Percentiles rank a stretch among this genome's conserved stretches.
Conservation (phyloP, 345 rosid species). For the Rhodomyrtus tomentosa region DNA sequence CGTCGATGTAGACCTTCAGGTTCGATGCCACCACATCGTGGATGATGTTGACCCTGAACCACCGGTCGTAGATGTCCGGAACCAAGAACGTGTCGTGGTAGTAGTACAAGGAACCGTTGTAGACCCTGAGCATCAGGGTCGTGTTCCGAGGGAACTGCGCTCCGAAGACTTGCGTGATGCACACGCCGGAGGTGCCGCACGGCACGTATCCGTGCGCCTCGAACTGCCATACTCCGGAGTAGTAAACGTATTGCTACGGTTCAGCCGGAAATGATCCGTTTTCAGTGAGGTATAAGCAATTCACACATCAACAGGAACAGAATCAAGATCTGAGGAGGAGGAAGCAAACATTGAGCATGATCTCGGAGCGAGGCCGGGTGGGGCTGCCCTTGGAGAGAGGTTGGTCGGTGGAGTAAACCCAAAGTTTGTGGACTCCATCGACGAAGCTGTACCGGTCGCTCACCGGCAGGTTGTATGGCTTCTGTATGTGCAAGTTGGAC, state of each 20-base stretch:
- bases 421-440: slow-evolving; percentile 7
- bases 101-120: slow-evolving; percentile 17
- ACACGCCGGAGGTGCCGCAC: slow-evolving; percentile 14
- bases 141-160: slow-evolving; percentile 5
- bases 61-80: slow-evolving; percentile 8
- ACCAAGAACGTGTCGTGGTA: slow-evolving; percentile 9
- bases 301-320: neutral
- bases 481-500: slow-evolving; percentile 8
- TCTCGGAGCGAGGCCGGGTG: slow-evolving; percentile 16
- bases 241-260: slow-evolving; percentile 15
- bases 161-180: slow-evolving; percentile 26
- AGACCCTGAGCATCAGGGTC: slow-evolving; percentile 22
- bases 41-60: slow-evolving; percentile 25
- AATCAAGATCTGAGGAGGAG: neutral
- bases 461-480: slow-evolving; percentile 4
- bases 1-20: slow-evolving; percentile 16
- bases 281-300: neutral
- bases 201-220: slow-evolving; percentile 26
- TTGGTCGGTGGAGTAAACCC: slow-evolving; percentile 15
- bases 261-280: neutral
- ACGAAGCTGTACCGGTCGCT: slow-evolving; percentile 3
- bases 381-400: slow-evolving; percentile 7
- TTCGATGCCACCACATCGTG: slow-evolving; percentile 14
- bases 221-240: slow-evolving; percentile 29
- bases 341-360: slow-evolving; percentile 6